Conservation (phyloP, 495 filamentous ascomycete genomes). For the Xylaria cubensis region DNA sequence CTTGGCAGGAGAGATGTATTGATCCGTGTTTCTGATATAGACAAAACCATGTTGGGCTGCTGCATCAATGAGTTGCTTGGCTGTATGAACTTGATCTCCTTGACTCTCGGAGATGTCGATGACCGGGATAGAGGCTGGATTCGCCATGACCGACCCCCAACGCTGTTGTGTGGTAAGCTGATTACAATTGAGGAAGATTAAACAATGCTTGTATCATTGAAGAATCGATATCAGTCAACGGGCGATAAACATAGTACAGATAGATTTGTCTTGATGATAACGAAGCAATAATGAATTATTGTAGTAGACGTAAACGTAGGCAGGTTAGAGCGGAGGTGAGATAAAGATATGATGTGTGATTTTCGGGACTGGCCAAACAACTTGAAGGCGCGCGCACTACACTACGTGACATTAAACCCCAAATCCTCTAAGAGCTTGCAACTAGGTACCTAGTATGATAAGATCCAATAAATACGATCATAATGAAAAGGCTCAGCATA, state of each 20-base stretch:
- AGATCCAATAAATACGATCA: not conserved
- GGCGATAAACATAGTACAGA: not conserved
- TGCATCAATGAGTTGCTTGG: constrained; percentile 77
- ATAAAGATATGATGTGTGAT: not conserved
- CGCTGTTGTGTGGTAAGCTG: not conserved
- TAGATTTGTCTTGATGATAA: not conserved
- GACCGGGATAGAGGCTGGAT: constrained; percentile 70
- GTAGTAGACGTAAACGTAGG: not conserved
- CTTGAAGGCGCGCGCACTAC: not conserved
- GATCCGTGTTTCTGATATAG: constrained; percentile 74
- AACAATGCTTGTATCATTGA: not conserved
- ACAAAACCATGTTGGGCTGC: constrained; percentile 85
- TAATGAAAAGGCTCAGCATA: not conserved
- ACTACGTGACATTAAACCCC: not conserved
- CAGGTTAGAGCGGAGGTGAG: not conserved
- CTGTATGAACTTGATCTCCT: constrained; percentile 60
- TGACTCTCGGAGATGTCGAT: constrained; percentile 72
- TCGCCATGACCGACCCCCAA: constrained; percentile 46
- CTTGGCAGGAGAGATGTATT: constrained; percentile 68
- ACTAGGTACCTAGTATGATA: not conserved
- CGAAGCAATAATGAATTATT: not conserved
- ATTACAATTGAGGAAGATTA: not conserved
- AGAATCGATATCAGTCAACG: not conserved
- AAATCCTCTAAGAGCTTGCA: not conserved
- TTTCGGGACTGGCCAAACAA: not conserved